Conservation (phyloP, 352 stramenopile genomes). For the Phytophthora citrophthora region DNA sequence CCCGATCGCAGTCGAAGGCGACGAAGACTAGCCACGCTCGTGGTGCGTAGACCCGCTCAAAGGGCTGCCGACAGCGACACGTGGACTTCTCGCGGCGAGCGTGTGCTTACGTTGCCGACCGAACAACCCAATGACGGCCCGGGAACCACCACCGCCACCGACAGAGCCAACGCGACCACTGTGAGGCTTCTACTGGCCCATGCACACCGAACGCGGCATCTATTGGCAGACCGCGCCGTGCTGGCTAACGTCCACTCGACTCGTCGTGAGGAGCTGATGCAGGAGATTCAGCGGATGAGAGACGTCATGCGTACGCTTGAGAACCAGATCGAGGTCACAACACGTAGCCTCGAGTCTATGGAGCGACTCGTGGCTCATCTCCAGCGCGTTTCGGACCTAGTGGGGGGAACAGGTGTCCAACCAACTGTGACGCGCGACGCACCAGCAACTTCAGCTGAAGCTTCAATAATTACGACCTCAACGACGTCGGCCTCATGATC, state of each 20-base stretch:
- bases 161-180: constrained; percentile 1
- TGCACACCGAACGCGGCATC: constrained; percentile 25
- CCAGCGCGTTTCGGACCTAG: constrained; percentile 29
- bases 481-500: not conserved
- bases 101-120: constrained; percentile 11
- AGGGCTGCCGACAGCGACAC: not conserved
- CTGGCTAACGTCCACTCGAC: constrained; percentile 27
- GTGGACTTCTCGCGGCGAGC: constrained; percentile 17
- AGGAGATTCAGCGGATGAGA: constrained; percentile 46
- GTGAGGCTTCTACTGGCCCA: constrained; percentile 19
- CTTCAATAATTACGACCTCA: not conserved
- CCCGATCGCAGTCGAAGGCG: constrained; percentile 15
- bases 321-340: constrained; percentile 42
- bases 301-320: constrained; percentile 35
- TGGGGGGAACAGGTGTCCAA: constrained; percentile 15
- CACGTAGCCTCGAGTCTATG: constrained; percentile 37
- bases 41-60: constrained; percentile 12
- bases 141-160: not conserved
- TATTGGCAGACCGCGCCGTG: constrained; percentile 26
- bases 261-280: constrained; percentile 37
- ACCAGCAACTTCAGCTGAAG: not conserved
- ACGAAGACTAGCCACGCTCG: constrained; percentile 11
- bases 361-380: constrained; percentile 41
- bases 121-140: constrained; percentile 1
- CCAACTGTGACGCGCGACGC: not conserved